phyloP scores from a whole-genome alignment of 495 filamentous ascomycete genomes.

The Aspergillus affinis region DNA sequence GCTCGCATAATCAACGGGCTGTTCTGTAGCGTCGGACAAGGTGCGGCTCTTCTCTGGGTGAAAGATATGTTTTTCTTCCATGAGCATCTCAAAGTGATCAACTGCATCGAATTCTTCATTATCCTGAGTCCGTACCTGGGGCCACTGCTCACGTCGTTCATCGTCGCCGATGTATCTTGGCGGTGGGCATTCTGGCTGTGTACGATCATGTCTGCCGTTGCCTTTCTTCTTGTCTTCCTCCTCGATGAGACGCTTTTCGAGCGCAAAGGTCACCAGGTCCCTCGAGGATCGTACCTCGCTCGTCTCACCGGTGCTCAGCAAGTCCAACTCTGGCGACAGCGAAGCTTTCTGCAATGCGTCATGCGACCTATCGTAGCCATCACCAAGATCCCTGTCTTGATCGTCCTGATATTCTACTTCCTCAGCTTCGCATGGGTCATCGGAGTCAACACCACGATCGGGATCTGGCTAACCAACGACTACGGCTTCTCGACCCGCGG shows the following conservation, averaged over 20 bases:
- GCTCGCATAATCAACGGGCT: conserved; percentile 63
- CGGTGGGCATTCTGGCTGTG: conserved; percentile 53
- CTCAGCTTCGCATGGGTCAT: conserved; percentile 62
- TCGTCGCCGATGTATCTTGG: conserved; percentile 51
- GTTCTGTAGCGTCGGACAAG: conserved; percentile 57
- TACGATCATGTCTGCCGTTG: conserved; percentile 48
- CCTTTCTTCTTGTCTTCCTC: conserved; percentile 43
- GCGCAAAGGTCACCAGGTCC: conserved; percentile 36
- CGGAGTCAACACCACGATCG: conserved; percentile 61
- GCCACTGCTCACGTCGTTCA: conserved; percentile 60
- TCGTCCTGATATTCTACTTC: conserved; percentile 54
- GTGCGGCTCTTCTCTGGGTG: conserved; percentile 58
- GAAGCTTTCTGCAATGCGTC: conserved; percentile 45
- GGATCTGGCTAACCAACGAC: conserved; percentile 51
- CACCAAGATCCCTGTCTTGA: conserved; percentile 50
- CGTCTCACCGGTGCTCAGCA: conserved; percentile 49
- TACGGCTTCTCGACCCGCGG: conserved; percentile 56
- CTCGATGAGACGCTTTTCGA: conserved; percentile 63
- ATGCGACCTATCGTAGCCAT: conserved; percentile 47
- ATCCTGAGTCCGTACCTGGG: conserved; percentile 61
- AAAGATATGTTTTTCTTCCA: conserved; percentile 69
- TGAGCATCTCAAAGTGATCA: conserved; percentile 62
- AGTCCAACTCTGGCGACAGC: conserved; percentile 29
- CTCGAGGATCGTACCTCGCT: conserved; percentile 42
- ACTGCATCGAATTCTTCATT: conserved; percentile 55